Evolutionary conservation across 2,329 filamentous ascomycete genomes (phyloP), one percentile per base, ranked within the genome.

Genomic region (Bipolaris zeicola): DNA sequence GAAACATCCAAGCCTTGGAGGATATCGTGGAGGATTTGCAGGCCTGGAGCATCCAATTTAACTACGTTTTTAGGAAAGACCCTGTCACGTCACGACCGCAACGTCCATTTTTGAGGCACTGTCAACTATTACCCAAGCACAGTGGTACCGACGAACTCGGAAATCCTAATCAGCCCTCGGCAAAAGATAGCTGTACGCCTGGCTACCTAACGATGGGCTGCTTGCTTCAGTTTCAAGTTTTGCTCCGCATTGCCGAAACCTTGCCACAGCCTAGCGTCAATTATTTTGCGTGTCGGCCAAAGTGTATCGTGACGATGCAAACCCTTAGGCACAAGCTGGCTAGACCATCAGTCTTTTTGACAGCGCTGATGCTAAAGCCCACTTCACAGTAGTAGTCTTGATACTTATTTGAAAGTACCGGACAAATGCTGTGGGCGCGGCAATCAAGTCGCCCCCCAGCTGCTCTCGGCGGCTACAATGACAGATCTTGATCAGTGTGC

Each of bases 21-120:
- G 41, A 50, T 33, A 50, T 42, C 46, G 57, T 41, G 49, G 53
- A 60, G 44, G 45, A 53, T 60, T 60, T 52, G 39, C 51, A 50
- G 39, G 37, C 26, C 28, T 24, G 8, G 22, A 48, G 34, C 5
- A 16, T 22, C 33, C 8, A 14, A 14, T 38, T 38, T 16, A 22
- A 5, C 26, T 18, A 5, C 11, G 45, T 43, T 50, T 28, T 5
- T 11, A 31, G 45, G 38, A 39, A 36, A 36, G 33, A 43, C 45
- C 47, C 28, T 39, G 41, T 39, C 42, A 43, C 31, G 18, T 28
- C 18, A 37, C 42, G 16, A 34, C n/a, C 13, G 18, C 26, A 22
- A 48, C 34, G 22, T 16, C 34, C 20, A 31, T 24, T 37, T 28
- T 45, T 41, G 44, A 36, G 16, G 20, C 39, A 18, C n/a, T 31